Base-by-base conservation (phyloP, 805 yeast genomes). In the Huiozyma sinensis region DNA sequence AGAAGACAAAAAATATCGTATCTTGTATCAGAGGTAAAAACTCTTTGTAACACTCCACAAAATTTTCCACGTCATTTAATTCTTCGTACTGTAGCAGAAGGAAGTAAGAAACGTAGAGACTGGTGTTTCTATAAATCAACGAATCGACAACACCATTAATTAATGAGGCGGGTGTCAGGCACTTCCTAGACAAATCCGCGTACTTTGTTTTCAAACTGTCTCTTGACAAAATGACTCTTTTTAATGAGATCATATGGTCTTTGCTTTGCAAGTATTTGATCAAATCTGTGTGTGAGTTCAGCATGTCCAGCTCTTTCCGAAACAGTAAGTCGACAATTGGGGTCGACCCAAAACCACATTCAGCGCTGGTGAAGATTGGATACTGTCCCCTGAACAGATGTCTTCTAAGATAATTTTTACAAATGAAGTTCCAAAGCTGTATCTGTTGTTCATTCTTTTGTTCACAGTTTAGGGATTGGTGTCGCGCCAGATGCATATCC, bases 331-430 rank as follows among this genome's bases (percentile, higher is more conserved):
- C 63, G 17, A 54, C 45, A 27, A 57, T 56, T 10, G 55, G 53
- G 3, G 57, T 45, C 6, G 56, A 45, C 31, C 51, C 54, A 32
- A 47, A 40, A 40, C 47, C 36, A 17, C 13, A 29, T 28, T 28
- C 43, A 9, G 40, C 24, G 9, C 37, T 42, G 13, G 54, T 43
- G 36, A 57, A 43, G 10, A 52, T 46, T 9, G 64, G 61, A 8
- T 52, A 44, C 43, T 58, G 59, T 39, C 64, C 64, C 31, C 49
- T 54, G 28, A 52, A 50, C 24, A 55, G 39, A 43, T 58, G 61
- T 40, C 63, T 57, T 57, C 58, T 56, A 35, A 54, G 53, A 38
- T 59, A 59, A 39, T 56, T 56, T 44, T 53, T 58, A 34, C 47
- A 53, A 29, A 57, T 58, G 34, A 53, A 56, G 40, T 59, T 58